Evolutionary conservation across 768 basidiomycete species (phyloP).

Genomic region (Lentinula sp.): DNA sequence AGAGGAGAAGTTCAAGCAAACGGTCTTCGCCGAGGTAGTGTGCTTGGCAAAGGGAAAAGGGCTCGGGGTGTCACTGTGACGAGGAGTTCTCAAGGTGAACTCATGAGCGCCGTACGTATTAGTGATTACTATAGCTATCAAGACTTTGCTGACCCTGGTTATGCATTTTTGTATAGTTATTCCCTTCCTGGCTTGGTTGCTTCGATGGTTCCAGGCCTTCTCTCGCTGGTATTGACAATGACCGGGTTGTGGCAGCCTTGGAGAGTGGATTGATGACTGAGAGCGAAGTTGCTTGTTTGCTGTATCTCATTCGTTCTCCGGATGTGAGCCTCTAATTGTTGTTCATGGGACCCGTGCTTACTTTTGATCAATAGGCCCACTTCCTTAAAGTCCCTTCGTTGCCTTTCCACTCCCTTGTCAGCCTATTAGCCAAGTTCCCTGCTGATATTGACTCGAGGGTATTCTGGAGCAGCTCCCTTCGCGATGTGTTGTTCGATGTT

Average conservation of each 20-base stretch:
- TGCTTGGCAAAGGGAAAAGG: constrained; percentile 72
- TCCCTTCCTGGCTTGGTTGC: constrained; percentile 73
- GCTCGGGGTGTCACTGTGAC: constrained; percentile 84
- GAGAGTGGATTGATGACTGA: constrained; percentile 64
- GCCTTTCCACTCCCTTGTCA: constrained; percentile 75
- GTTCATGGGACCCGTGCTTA: neutral
- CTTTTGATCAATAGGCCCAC: constrained; percentile 49
- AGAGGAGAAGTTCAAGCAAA: constrained; percentile 35
- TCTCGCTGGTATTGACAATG: constrained; percentile 54
- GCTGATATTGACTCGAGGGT: constrained; percentile 68
- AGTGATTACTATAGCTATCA: neutral
- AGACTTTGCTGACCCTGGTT: neutral
- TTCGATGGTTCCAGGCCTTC: constrained; percentile 69
- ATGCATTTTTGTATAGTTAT: constrained; percentile 40
- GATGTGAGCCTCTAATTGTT: constrained; percentile 44
- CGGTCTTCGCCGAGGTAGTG: constrained; percentile 34
- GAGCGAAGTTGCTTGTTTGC: constrained; percentile 56
- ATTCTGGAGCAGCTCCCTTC: constrained; percentile 59
- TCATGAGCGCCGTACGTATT: constrained; percentile 68
- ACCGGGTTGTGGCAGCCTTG: constrained; percentile 52
- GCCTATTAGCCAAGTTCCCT: constrained; percentile 75
- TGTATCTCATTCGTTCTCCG: constrained; percentile 69
- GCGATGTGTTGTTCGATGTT: constrained; percentile 64
- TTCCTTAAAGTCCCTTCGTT: constrained; percentile 82
- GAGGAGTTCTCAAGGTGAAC: constrained; percentile 70